Base-by-base conservation (phyloP, 371 early-diverging fungal genomes). In the Circinella umbellata region DNA sequence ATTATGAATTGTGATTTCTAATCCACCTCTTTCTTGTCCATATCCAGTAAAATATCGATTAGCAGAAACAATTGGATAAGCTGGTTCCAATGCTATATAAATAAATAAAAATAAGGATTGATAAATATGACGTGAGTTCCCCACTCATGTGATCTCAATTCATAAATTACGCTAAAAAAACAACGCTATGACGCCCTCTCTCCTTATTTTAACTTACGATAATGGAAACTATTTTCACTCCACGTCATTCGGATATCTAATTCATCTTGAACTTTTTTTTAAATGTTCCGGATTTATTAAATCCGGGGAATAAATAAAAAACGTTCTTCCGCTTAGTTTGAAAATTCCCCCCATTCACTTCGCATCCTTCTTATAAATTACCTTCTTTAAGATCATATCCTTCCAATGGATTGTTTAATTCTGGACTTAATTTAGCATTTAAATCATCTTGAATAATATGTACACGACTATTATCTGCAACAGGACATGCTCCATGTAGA, bases 1-100 rank as follows among this genome's bases (percentile, higher is more conserved):
- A 73, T 96, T 97, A 39, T 78, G 76, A 9, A 98, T 75, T 10
- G 89, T 86, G 3, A 94, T 81, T 46, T 85, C 87, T 10, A 98
- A 73, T 17, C 95, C 95, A 27, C 97, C 96, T 47, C 90, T 84
- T 73, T 94, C 95, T 68, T 94, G 92, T 11, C 96, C 97, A 72
- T 88, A 86, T 0, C 92, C 96, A 6, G 93, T 91, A 64, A 93
- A 86, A 70, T 90, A 90, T 10, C 95, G 86, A 64, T 94, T 90
- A 0, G 91, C 89, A 48, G 80, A 76, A 38, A 95, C 68, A n/a
- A 84, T 78, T 4, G 93, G 86, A 15, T 79, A 73, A 34, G 66
- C 63, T 15, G 77, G 68, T 27, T 73, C 69, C 54, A 77, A 54
- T n/a, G 80, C 82, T 81, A 11, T 11, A 69, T 27, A n/a, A 20